These are phyloP conservation scores for Lipomyces mesembrius DNA, from an alignment of 805 yeast genomes.

Conservation along the genomic window DNA sequence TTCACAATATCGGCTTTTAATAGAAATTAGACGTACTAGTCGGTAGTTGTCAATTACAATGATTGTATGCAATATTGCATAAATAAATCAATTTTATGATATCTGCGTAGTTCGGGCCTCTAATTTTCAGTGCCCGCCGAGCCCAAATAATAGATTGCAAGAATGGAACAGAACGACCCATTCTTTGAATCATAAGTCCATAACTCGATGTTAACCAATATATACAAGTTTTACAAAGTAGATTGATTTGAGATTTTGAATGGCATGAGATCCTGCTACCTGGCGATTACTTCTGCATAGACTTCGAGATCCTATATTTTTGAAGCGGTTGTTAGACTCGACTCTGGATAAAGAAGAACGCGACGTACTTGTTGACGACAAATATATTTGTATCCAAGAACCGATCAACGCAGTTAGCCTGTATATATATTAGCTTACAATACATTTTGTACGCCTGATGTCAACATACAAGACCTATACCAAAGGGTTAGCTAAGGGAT, in stretches of 20 bases:
- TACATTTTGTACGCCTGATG: background rate
- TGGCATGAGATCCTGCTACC: background rate
- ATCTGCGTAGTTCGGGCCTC: background rate
- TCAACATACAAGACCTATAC: slow-evolving; percentile 17
- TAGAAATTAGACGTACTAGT: too few relatives aligned
- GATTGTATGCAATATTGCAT: too few relatives aligned
- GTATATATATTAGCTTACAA: slow-evolving; percentile 30
- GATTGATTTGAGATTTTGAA: too few relatives aligned
- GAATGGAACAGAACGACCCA: background rate
- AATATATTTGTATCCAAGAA: slow-evolving; percentile 86
- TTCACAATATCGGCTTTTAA: too few relatives aligned
- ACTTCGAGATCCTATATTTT: background rate
- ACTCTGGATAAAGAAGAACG: background rate
- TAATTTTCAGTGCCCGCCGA: background rate
- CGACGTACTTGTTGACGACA: slow-evolving; percentile 62
- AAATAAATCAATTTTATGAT: too few relatives aligned
- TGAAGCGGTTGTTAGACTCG: background rate
- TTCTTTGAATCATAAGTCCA: too few relatives aligned
- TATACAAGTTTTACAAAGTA: background rate
- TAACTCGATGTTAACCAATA: background rate
- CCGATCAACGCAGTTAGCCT: slow-evolving; percentile 80
- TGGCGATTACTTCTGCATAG: slow-evolving; percentile 1
- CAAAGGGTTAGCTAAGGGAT: background rate
- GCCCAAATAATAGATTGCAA: background rate
- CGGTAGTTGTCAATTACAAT: too few relatives aligned